phyloP scores from a whole-genome alignment of 2,329 filamentous ascomycete species.

The Botrytis byssoidea region DNA sequence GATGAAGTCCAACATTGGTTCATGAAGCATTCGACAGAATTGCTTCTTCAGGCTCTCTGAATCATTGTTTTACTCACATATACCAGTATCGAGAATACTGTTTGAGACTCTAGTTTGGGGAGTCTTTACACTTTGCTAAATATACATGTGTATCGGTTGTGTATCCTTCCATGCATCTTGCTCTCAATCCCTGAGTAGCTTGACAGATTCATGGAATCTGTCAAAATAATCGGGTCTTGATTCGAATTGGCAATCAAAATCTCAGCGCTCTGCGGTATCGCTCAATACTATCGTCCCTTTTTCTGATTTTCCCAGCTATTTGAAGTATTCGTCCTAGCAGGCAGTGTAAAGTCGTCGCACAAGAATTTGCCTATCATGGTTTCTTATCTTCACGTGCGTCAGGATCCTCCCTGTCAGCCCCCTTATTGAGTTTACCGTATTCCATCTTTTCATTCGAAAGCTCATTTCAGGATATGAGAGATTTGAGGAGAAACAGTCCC shows the following conservation, averaged over 20 bases:
- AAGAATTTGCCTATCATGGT: not conserved
- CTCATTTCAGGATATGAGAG: not conserved
- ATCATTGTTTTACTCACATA: not conserved
- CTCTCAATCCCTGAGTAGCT: not conserved
- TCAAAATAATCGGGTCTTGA: not conserved
- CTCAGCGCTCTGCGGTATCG: not conserved
- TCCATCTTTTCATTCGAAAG: not conserved
- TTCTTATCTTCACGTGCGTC: not conserved
- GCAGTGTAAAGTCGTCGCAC: not conserved
- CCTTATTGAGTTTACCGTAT: not conserved
- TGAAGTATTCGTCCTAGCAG: not conserved
- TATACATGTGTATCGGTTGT: not conserved
- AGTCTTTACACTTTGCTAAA: not conserved
- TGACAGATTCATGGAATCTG: not conserved
- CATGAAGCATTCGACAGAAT: not conserved
- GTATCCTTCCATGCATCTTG: not conserved
- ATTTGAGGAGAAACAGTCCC: not conserved
- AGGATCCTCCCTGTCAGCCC: not conserved
- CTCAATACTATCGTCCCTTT: not conserved
- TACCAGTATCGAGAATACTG: not conserved
- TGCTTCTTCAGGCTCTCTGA: not conserved
- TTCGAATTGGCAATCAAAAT: not conserved
- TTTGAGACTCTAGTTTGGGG: not conserved
- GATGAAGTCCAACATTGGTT: not conserved
- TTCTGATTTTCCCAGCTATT: not conserved